Conservation (phyloP, 192 early-diverging fungal genomes). For the Coemansia sp. region DNA sequence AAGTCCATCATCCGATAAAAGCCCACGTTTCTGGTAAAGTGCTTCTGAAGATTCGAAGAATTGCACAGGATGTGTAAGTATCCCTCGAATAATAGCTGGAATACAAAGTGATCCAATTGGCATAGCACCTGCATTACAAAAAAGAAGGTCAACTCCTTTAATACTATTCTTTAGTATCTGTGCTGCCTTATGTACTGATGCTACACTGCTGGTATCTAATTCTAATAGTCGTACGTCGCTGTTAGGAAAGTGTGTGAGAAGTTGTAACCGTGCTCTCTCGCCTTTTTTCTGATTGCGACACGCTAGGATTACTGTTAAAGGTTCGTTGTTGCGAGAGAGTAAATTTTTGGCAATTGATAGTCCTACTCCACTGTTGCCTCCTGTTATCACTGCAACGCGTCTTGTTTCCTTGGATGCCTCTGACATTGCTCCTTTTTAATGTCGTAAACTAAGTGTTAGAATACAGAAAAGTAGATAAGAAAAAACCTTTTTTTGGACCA, state of each 20-base stretch:
- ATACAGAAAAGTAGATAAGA: too few species aligned
- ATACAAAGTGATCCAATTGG: conserved; percentile 29
- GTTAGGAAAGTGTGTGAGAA: conserved; percentile 9
- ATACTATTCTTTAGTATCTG: not conserved
- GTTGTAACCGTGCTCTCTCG: conserved; percentile 13
- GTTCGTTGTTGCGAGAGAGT: not conserved
- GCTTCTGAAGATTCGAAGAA: conserved; percentile 53
- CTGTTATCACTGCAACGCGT: conserved; percentile 32
- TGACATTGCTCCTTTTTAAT: too few species aligned
- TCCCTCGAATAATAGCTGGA: conserved; percentile 15
- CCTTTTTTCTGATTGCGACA: conserved; percentile 41
- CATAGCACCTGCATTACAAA: conserved; percentile 56
- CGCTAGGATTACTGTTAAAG: conserved; percentile 35
- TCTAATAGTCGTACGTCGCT: conserved; percentile 20
- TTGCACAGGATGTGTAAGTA: conserved; percentile 33
- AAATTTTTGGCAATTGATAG: conserved; percentile 27
- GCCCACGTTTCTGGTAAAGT: conserved; percentile 28
- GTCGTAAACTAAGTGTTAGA: too few species aligned
- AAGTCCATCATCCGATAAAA: conserved; percentile 34
- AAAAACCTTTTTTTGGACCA: too few species aligned
- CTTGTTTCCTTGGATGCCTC: too few species aligned
- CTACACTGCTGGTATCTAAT: conserved; percentile 48
- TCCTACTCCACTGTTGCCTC: conserved; percentile 52
- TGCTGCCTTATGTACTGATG: conserved; percentile 34
- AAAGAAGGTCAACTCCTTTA: conserved; percentile 29